These are phyloP conservation scores for Moesziomyces aphidis DNA, from an alignment of 1,284 basidiomycete species.

Conservation along the genomic window DNA sequence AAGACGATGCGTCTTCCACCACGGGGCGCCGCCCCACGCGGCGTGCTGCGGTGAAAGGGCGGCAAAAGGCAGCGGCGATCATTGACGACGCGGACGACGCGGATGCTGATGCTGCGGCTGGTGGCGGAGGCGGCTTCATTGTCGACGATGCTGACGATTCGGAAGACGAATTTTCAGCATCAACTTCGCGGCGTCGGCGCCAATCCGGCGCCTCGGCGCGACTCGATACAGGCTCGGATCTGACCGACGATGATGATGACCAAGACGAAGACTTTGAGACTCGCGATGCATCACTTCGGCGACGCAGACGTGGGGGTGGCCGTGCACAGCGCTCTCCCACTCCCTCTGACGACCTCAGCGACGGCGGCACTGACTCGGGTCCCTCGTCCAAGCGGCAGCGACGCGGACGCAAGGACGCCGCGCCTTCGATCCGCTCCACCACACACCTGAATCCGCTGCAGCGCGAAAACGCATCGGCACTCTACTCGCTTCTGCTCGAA, in stretches of 20 bases:
- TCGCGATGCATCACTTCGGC: conserved; percentile 3
- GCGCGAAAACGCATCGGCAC: conserved; percentile 11
- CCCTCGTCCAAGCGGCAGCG: conserved; percentile 10
- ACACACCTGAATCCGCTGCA: conserved; percentile 37
- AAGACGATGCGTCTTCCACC: background rate
- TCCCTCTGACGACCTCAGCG: background rate
- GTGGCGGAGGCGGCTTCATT: conserved; percentile 31
- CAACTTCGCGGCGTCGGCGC: conserved; percentile 3
- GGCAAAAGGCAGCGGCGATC: conserved; percentile 23
- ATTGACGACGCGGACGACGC: conserved; percentile 8
- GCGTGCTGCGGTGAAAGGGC: conserved; percentile 26
- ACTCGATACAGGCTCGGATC: conserved; percentile 24
- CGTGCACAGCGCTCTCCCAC: conserved; percentile 5
- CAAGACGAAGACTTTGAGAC: conserved; percentile 5
- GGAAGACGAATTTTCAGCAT: conserved; percentile 34
- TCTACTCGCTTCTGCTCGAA: conserved; percentile 28
- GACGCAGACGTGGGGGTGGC: conserved; percentile 3
- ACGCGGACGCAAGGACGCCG: conserved; percentile 4
- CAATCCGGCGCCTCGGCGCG: background rate
- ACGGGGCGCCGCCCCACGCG: conserved; percentile 22
- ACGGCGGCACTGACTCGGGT: background rate
- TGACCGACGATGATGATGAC: conserved; percentile 14
- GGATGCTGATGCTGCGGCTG: conserved; percentile 2
- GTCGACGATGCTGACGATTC: conserved; percentile 36
- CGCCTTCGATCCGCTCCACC: conserved; percentile 11